Conservation (phyloP, 1,284 basidiomycete species). For the Pterula multifida region DNA sequence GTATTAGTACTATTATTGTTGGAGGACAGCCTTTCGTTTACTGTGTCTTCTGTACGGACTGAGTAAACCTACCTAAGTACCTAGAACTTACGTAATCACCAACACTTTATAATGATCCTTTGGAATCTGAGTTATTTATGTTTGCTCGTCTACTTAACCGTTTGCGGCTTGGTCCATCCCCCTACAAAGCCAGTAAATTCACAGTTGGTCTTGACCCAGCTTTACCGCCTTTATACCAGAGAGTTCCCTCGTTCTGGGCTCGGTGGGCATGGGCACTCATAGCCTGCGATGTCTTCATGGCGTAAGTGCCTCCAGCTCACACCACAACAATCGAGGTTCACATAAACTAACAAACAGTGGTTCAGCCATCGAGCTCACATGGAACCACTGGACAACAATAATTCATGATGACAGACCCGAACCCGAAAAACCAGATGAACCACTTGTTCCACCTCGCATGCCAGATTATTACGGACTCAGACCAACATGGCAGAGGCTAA, state of each 20-base stretch:
- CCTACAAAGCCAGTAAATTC: background rate
- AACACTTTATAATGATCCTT: too few relatives aligned
- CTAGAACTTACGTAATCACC: too few relatives aligned
- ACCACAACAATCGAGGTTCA: background rate
- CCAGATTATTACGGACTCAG: conserved; percentile 17
- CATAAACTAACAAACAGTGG: conserved; percentile 15
- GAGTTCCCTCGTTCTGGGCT: conserved; percentile 20
- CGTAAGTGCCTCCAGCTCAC: conserved; percentile 16
- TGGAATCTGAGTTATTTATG: too few relatives aligned
- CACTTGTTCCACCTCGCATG: conserved; percentile 4
- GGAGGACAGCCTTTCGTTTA: too few relatives aligned
- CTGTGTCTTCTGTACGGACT: too few relatives aligned
- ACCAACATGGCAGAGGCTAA: conserved; percentile 24
- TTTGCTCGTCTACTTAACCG: background rate
- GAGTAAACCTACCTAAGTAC: too few relatives aligned
- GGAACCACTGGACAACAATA: conserved; percentile 24
- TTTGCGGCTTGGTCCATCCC: background rate
- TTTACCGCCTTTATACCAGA: conserved; percentile 12
- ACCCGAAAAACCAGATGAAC: conserved; percentile 8
- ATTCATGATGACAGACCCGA: conserved; percentile 12
- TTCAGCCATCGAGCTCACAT: conserved; percentile 23
- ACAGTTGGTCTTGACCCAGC: background rate
- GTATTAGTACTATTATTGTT: too few relatives aligned
- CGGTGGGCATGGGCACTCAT: conserved; percentile 23
- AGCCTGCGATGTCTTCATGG: conserved; percentile 20